Conservation (phyloP, 2,329 filamentous ascomycete genomes). For the Cryphonectria nitschkei region DNA sequence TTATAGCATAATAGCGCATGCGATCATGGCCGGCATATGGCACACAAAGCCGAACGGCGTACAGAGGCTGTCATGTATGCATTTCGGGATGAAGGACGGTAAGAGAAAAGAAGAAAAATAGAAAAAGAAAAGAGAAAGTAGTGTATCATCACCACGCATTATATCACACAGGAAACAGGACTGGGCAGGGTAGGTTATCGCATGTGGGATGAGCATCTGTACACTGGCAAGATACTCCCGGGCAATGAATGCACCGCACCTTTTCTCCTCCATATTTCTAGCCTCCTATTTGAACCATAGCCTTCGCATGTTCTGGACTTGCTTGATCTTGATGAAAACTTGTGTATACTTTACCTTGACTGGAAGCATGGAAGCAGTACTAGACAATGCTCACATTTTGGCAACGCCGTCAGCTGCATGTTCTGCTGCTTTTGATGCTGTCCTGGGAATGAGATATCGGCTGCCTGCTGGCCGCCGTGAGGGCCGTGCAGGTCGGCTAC, state of each 20-base stretch:
- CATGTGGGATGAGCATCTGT: constrained; percentile 4
- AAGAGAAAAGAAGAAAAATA: not conserved
- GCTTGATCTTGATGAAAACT: no score
- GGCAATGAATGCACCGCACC: not conserved
- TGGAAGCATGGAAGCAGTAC: no score
- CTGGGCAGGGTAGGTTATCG: constrained; percentile 1
- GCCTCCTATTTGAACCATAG: not conserved
- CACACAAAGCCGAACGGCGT: constrained; percentile 1
- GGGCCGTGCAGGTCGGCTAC: not conserved
- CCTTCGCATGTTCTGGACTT: not conserved
- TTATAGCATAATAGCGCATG: not conserved
- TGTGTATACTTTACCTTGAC: no score
- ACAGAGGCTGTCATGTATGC: not conserved
- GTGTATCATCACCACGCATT: constrained; percentile 21
- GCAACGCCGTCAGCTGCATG: not conserved
- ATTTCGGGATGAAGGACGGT: not conserved
- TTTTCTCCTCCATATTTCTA: not conserved
- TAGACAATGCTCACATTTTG: not conserved
- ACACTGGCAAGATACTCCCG: constrained; percentile 4
- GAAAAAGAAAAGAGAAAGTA: not conserved
- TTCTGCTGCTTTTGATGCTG: not conserved
- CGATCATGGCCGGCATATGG: not conserved
- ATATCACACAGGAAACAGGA: constrained; percentile 6
- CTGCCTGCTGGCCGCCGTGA: no score
- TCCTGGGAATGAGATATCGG: no score